Evolutionary conservation across 2,329 filamentous ascomycete species (phyloP).

Genomic region (Fusarium verticillioides): DNA sequence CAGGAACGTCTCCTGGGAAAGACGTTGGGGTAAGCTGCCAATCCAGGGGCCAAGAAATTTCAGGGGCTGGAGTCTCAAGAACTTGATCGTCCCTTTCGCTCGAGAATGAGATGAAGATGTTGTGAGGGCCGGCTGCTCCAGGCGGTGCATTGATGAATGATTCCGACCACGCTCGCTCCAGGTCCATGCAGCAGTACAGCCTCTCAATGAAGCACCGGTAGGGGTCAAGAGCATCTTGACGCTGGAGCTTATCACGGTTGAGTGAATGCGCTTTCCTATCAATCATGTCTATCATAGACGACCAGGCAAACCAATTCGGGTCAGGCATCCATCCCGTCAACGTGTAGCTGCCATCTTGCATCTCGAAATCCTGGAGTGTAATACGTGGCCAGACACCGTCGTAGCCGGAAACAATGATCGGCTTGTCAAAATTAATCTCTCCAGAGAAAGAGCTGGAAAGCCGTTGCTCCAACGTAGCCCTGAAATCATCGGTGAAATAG

Average conservation of each 20-base stretch:
- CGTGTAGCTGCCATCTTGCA: conserved; percentile 53
- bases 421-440: conserved; percentile 33
- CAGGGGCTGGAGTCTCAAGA: not conserved
- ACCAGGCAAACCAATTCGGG: conserved; percentile 50
- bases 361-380: conserved; percentile 50
- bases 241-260: conserved; percentile 19
- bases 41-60: conserved; percentile 43
- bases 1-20: conserved; percentile 12
- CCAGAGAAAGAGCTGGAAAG: not conserved
- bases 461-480: conserved; percentile 15
- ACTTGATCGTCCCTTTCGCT: conserved; percentile 14
- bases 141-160: conserved; percentile 40
- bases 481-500: conserved; percentile 10
- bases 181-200: conserved; percentile 56
- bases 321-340: conserved; percentile 59
- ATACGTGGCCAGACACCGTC: conserved; percentile 50
- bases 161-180: conserved; percentile 57
- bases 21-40: conserved; percentile 41
- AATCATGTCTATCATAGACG: conserved; percentile 44
- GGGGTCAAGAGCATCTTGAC: conserved; percentile 1
- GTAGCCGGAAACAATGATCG: conserved; percentile 39
- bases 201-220: conserved; percentile 40
- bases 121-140: conserved; percentile 46
- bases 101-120: conserved; percentile 48
- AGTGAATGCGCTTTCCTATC: conserved; percentile 41